phyloP scores from a whole-genome alignment of 2,329 filamentous ascomycete genomes.

The Hypoxylon sp. region DNA sequence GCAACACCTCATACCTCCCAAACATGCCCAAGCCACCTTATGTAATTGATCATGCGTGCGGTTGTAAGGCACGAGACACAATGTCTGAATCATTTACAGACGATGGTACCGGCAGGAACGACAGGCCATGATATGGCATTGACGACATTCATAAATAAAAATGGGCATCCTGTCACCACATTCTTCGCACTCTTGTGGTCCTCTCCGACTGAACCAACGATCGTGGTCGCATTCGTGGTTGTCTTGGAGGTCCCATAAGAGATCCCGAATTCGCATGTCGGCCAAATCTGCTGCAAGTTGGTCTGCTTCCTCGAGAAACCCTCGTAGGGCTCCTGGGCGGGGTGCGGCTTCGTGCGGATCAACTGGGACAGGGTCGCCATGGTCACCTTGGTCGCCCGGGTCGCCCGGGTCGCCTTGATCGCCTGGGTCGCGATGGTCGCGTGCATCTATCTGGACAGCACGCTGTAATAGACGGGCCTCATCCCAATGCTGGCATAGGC shows the following conservation, averaged over 20 bases:
- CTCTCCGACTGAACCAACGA: constrained; percentile 30
- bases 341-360: too few relatives aligned
- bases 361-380: too few relatives aligned
- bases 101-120: constrained; percentile 62
- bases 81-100: background rate
- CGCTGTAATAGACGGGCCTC: constrained; percentile 40
- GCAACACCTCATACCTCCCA: background rate
- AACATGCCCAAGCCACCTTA: background rate
- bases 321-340: too few relatives aligned
- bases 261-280: background rate
- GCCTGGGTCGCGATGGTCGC: background rate
- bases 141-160: constrained; percentile 63
- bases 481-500: constrained; percentile 61
- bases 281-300: too few relatives aligned
- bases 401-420: too few relatives aligned
- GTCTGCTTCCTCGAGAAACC: too few relatives aligned
- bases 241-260: background rate
- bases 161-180: constrained; percentile 49
- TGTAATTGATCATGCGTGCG: background rate
- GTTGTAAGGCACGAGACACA: background rate
- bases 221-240: constrained; percentile 36
- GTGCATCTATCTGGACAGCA: constrained; percentile 16
- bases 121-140: constrained; percentile 62
- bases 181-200: constrained; percentile 42
- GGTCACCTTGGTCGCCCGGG: too few relatives aligned